phyloP scores from a whole-genome alignment of 139 green algal species.

The Raphidocelis subcapitata region DNA sequence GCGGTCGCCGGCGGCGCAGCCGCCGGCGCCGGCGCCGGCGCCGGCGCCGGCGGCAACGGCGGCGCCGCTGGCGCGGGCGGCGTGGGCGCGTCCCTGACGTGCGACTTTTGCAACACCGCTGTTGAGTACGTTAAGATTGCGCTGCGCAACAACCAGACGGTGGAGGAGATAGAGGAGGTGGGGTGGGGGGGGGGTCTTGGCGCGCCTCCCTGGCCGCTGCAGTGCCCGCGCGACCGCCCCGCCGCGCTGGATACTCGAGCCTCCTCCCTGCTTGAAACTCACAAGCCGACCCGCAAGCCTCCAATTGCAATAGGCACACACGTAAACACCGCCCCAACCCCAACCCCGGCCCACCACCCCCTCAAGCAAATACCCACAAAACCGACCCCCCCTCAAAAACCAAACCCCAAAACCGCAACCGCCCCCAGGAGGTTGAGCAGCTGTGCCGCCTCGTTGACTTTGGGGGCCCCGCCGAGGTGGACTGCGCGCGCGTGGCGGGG shows the following conservation, averaged over 20 bases:
- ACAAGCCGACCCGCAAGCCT: too few species aligned
- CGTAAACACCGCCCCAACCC: too few species aligned
- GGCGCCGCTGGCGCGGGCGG: not conserved
- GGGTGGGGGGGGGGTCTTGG: not conserved
- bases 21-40: not conserved
- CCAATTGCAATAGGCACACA: too few species aligned
- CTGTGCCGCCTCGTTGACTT: constrained; percentile 69
- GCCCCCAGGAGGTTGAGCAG: constrained; percentile 47
- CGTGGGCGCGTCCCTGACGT: constrained; percentile 33
- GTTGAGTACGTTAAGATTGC: constrained; percentile 81
- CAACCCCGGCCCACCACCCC: too few species aligned
- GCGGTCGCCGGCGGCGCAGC: not conserved
- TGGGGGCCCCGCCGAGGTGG: constrained; percentile 67
- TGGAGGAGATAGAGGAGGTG: constrained; percentile 48
- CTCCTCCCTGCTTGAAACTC: too few species aligned
- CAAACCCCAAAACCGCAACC: too few species aligned
- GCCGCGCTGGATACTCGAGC: too few species aligned
- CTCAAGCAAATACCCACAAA: too few species aligned
- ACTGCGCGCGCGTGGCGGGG: constrained; percentile 73
- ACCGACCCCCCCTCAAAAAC: too few species aligned
- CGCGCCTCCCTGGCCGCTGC: too few species aligned
- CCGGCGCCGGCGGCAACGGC: not conserved
- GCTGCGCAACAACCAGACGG: constrained; percentile 75
- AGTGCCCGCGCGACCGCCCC: too few species aligned
- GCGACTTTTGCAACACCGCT: constrained; percentile 81